Evolutionary conservation across 345 rosid genomes (phyloP), one percentile per base, ranked within the genome.

Genomic region (Syzygium oleosum): DNA sequence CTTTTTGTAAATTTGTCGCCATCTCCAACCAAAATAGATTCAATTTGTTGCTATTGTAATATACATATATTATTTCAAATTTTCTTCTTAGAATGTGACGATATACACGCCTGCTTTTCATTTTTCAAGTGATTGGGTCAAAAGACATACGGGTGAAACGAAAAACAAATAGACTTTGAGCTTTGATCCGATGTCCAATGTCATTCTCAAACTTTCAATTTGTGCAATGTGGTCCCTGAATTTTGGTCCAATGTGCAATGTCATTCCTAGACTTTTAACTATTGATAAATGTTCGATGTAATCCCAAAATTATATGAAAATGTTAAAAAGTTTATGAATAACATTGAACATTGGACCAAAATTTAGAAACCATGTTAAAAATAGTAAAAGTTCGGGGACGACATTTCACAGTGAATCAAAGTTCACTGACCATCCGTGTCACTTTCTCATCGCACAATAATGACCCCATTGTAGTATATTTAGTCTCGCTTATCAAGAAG

Each of bases 281-380:
- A 61, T 61, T n/a, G 9, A 9, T 61, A n/a, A 61, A 61, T 61
- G 9, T n/a, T n/a, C 8, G 2, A 3, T 12, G 2, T 27, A 59
- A 27, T 59, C 5, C 3, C 68, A 25, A 59, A 59, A 12, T 27
- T 14, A 52, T 53, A 53, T n/a, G 8, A 61, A 5, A n/a, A 56
- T 4, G 7, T 1, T 61, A n/a, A 3, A 61, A 27, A 61, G 4
- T n/a, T 61, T n/a, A 27, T 0, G 15, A 27, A 27, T 6, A 0
- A 12, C 0, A 59, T 5, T 27, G 2, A 6, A 61, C 0, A 0
- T 61, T 12, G 6, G 9, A 61, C 0, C 8, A 61, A 12, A 27
- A 16, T 12, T n/a, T 12, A 5, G 1, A 0, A 6, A 61, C 0
- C 1, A 12, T 6, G 1, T 61, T 61, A 4, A 61, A 27, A 12